Percentiles rank a stretch among this genome's conserved stretches.
These are phyloP conservation scores for Triticum dicoccoides DNA, from an alignment of 176 grass and related monocot species.

Conservation along the genomic window DNA sequence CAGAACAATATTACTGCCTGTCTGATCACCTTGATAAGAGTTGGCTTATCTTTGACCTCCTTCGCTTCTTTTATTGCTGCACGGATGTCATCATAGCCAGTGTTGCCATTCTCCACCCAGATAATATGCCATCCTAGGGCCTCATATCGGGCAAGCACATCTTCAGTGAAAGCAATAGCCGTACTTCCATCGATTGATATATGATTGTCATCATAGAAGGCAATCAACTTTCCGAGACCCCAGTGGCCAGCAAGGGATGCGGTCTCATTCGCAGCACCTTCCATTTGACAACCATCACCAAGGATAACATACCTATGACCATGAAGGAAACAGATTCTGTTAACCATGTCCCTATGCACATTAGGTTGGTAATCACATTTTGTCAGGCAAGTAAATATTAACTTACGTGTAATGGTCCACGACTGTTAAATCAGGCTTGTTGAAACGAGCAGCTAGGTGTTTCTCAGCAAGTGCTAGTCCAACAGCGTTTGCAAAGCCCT, in stretches of 20 bases:
- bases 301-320: constrained; percentile 63
- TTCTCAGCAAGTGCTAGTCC: constrained; percentile 88
- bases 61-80: constrained; percentile 78
- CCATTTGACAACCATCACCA: constrained; percentile 96
- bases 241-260: constrained; percentile 87
- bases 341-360: not conserved
- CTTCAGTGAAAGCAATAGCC: constrained; percentile 79
- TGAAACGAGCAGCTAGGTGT: constrained; percentile 86
- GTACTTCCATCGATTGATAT: constrained; percentile 94
- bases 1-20: constrained; percentile 1
- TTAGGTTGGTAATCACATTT: not conserved
- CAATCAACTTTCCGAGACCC: constrained; percentile 91
- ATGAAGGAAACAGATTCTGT: constrained; percentile 10
- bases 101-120: constrained; percentile 93
- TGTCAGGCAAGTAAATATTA: not conserved
- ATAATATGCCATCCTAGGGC: constrained; percentile 93
- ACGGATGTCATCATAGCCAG: constrained; percentile 81
- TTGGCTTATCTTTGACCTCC: constrained; percentile 78
- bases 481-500: constrained; percentile 85
- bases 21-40: constrained; percentile 71
- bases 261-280: constrained; percentile 80
- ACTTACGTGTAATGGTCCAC: constrained; percentile 89
- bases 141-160: constrained; percentile 70
- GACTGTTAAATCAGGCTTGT: constrained; percentile 67
- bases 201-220: constrained; percentile 97